Percentiles rank a stretch among this genome's conserved stretches.
phyloP scores from a whole-genome alignment of 2,329 filamentous ascomycete species.

The Fusarium verticillioides region DNA sequence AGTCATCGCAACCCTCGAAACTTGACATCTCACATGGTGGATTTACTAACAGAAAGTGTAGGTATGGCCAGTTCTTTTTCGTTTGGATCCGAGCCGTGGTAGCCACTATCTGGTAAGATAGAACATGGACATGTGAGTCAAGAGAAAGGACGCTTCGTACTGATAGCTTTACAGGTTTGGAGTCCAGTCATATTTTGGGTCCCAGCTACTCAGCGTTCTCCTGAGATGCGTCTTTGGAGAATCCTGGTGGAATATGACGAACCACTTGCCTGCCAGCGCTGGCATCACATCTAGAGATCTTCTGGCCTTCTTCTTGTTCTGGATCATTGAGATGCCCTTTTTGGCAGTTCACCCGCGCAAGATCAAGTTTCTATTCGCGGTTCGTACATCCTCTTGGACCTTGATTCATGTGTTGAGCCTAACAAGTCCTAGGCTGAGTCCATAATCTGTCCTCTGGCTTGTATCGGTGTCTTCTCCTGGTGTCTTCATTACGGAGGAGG shows the following conservation, averaged over 20 bases:
- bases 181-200: neutral
- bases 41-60: neutral
- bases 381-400: constrained; percentile 42
- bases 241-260: constrained; percentile 47
- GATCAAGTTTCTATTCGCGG: neutral
- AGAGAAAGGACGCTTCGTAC: neutral
- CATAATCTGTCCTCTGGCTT: neutral
- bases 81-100: neutral
- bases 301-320: constrained; percentile 53
- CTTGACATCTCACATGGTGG: neutral
- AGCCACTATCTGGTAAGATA: neutral
- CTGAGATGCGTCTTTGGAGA: constrained; percentile 50
- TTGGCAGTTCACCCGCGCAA: neutral
- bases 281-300: constrained; percentile 50
- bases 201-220: constrained; percentile 18
- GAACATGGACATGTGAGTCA: no score
- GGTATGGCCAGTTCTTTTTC: neutral
- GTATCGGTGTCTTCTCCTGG: neutral
- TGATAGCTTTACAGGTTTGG: neutral
- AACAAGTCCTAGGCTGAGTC: neutral
- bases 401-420: neutral
- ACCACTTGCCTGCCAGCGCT: constrained; percentile 46
- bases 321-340: constrained; percentile 51
- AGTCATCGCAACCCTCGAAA: neutral
- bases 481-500: neutral